Conservation (phyloP, 1,284 basidiomycete species). For the Pseudozyma sp. region DNA sequence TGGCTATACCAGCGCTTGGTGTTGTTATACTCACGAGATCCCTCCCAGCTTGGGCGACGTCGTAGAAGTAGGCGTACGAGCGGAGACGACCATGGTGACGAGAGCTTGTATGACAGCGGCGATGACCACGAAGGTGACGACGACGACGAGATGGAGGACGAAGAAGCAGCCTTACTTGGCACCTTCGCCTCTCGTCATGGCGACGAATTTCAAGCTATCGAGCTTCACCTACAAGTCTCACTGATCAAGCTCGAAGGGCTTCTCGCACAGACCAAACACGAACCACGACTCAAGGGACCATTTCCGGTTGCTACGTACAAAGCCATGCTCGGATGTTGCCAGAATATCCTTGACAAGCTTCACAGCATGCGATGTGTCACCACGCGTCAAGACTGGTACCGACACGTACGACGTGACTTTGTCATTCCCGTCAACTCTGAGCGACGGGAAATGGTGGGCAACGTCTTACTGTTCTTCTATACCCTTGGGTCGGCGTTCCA, state of each 20-base stretch:
- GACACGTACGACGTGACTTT: constrained; percentile 79
- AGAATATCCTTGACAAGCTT: constrained; percentile 79
- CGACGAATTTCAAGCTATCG: constrained; percentile 74
- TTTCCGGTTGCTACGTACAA: constrained; percentile 78
- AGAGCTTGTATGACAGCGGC: constrained; percentile 2
- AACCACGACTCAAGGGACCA: constrained; percentile 83
- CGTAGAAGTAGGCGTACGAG: background rate
- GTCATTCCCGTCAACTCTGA: constrained; percentile 82
- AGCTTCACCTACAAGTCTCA: constrained; percentile 90
- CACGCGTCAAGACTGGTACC: constrained; percentile 87
- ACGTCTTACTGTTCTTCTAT: constrained; percentile 91
- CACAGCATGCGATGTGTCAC: constrained; percentile 97
- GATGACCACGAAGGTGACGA: constrained; percentile 4
- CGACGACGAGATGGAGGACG: constrained; percentile 24
- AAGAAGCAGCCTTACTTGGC: constrained; percentile 48
- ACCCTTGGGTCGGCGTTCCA: constrained; percentile 86
- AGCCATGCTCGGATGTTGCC: constrained; percentile 83
- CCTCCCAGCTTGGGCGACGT: constrained; percentile 11
- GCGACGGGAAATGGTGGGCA: constrained; percentile 87
- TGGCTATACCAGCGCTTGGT: constrained; percentile 64
- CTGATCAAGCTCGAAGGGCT: constrained; percentile 77
- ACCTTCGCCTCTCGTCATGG: constrained; percentile 25
- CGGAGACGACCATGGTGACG: constrained; percentile 9
- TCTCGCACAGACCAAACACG: constrained; percentile 87
- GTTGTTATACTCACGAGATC: constrained; percentile 56